Conservation (phyloP, 805 yeast genomes). For the Lipomyces orientalis region DNA sequence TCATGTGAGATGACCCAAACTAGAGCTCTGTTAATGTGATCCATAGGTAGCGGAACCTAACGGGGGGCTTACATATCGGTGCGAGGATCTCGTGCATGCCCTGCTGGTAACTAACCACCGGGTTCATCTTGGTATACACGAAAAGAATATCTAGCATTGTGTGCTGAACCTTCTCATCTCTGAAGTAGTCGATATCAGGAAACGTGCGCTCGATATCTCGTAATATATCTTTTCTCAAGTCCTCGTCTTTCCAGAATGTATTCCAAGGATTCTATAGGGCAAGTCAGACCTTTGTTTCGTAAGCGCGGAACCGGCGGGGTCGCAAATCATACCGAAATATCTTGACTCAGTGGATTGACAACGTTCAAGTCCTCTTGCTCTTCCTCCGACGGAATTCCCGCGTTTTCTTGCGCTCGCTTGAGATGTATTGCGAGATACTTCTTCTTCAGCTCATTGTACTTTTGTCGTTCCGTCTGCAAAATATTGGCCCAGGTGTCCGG, state of each 20-base stretch:
- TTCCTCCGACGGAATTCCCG: background rate
- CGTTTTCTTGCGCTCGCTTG: slow-evolving; percentile 14
- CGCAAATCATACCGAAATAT: slow-evolving; percentile 28
- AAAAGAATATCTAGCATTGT: slow-evolving; percentile 52
- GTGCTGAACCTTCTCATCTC: slow-evolving; percentile 38
- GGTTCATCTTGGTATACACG: slow-evolving; percentile 55
- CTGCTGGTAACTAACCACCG: slow-evolving; percentile 57
- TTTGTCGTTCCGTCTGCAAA: slow-evolving; percentile 22
- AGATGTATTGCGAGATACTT: slow-evolving; percentile 26
- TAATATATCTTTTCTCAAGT: slow-evolving; percentile 38
- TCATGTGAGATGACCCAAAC: slow-evolving; percentile 25
- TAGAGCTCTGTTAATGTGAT: background rate
- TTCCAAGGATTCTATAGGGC: slow-evolving; percentile 33
- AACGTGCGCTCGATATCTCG: slow-evolving; percentile 47
- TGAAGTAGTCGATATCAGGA: slow-evolving; percentile 45
- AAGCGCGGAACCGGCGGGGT: too few species aligned
- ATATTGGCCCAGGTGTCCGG: slow-evolving; percentile 35
- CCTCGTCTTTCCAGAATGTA: slow-evolving; percentile 34
- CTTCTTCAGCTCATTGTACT: slow-evolving; percentile 24
- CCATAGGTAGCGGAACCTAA: background rate
- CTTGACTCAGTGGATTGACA: slow-evolving; percentile 34
- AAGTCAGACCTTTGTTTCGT: background rate
- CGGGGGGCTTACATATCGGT: slow-evolving; percentile 46
- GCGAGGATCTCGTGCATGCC: slow-evolving; percentile 63
- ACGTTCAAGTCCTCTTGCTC: slow-evolving; percentile 29